These are phyloP conservation scores for Nothophoma quercina DNA, from an alignment of 2,329 filamentous ascomycete species.

Conservation along the genomic window DNA sequence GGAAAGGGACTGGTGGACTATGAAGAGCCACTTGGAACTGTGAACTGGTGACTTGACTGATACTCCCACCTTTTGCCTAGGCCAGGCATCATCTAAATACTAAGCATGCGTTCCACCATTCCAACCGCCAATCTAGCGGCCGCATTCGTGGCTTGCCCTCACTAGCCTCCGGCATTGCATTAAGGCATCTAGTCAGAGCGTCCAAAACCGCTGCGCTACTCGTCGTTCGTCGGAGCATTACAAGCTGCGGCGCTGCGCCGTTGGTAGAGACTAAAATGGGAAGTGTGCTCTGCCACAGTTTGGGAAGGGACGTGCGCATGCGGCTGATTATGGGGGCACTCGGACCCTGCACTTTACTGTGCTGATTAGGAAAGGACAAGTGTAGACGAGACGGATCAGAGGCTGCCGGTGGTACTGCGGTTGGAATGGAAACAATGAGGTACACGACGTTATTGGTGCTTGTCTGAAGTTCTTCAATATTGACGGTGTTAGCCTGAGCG, in stretches of 20 bases:
- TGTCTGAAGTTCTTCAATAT: background rate
- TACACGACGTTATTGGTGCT: constrained; percentile 4
- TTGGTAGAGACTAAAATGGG: constrained; percentile 8
- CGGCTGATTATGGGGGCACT: constrained; percentile 13
- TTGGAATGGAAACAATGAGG: constrained; percentile 1
- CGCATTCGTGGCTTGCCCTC: constrained; percentile 16
- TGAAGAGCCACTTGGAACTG: constrained; percentile 10
- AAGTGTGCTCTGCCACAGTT: constrained; percentile 14
- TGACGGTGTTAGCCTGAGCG: background rate
- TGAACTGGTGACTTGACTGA: constrained; percentile 17
- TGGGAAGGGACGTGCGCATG: constrained; percentile 9
- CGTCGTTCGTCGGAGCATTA: constrained; percentile 17
- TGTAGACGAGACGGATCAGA: constrained; percentile 1
- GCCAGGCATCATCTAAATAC: constrained; percentile 22
- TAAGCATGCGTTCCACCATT: constrained; percentile 12
- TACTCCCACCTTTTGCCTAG: constrained; percentile 10
- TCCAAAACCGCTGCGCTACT: constrained; percentile 10
- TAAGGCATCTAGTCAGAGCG: constrained; percentile 17
- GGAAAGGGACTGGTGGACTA: background rate
- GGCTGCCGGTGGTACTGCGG: constrained; percentile 1
- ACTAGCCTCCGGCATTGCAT: constrained; percentile 14
- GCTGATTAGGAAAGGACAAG: constrained; percentile 8
- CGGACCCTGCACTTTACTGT: constrained; percentile 7
- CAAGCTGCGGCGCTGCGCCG: constrained; percentile 15
- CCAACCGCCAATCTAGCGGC: constrained; percentile 11